Percentiles rank a stretch among this genome's conserved stretches.
Evolutionary conservation across 257 asterid species (phyloP).

Genomic region (Coffea eugenioides): DNA sequence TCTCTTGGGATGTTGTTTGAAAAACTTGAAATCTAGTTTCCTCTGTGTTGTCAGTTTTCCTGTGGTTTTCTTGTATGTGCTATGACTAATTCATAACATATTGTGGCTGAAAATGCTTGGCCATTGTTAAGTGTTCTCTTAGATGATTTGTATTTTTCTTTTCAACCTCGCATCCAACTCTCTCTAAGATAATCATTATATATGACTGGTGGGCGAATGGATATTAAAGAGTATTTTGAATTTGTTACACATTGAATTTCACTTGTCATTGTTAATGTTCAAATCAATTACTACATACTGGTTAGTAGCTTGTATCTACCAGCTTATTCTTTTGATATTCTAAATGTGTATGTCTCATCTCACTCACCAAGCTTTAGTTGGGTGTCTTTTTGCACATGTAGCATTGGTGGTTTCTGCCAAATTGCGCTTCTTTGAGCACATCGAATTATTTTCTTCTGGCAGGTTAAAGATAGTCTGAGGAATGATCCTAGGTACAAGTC

Average conservation of each 20-base stretch:
- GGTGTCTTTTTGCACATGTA: neutral
- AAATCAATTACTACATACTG: neutral
- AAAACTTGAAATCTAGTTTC: neutral
- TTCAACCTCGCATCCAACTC: neutral
- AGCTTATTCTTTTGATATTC: neutral
- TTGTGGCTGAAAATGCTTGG: neutral
- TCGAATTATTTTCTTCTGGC: conserved; percentile 30
- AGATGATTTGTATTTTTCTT: neutral
- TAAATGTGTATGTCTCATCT: neutral
- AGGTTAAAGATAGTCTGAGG: conserved; percentile 87
- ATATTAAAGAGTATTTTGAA: neutral
- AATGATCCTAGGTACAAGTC: conserved; percentile 87
- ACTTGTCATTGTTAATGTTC: too few relatives aligned
- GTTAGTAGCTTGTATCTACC: neutral
- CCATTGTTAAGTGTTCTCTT: neutral
- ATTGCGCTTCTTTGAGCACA: neutral
- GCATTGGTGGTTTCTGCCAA: neutral
- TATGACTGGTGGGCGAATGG: neutral
- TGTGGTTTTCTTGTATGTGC: neutral
- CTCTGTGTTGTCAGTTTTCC: neutral
- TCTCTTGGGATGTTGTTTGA: neutral
- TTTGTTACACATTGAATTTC: too few relatives aligned
- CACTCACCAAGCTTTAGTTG: too few relatives aligned
- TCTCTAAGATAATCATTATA: neutral
- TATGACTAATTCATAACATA: neutral